These are phyloP conservation scores for Emergomyces orientalis DNA, from an alignment of 2,329 filamentous ascomycete genomes.

Conservation along the genomic window DNA sequence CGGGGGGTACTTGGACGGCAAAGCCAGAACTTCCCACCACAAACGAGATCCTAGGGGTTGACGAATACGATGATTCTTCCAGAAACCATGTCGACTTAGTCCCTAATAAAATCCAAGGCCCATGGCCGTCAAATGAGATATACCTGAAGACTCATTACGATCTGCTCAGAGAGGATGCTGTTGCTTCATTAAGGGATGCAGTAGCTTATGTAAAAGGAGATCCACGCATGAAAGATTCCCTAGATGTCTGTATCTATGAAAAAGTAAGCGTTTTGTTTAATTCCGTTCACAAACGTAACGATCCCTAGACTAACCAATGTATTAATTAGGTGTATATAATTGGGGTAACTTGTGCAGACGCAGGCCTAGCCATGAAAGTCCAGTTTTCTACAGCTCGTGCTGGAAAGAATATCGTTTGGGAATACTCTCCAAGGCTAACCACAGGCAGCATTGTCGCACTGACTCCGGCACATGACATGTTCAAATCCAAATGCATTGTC, in stretches of 20 bases:
- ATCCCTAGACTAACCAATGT: not conserved
- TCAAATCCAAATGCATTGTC: constrained; percentile 56
- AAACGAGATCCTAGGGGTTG: constrained; percentile 30
- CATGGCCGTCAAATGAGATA: constrained; percentile 51
- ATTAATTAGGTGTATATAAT: constrained; percentile 52
- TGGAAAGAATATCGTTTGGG: constrained; percentile 59
- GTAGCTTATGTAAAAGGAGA: constrained; percentile 47
- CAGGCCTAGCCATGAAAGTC: constrained; percentile 57
- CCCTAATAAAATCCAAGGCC: constrained; percentile 46
- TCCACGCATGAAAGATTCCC: constrained; percentile 50
- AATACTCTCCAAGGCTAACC: constrained; percentile 50
- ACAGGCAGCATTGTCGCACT: constrained; percentile 48
- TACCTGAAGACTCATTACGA: constrained; percentile 69
- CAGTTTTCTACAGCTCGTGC: constrained; percentile 60
- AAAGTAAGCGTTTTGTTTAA: constrained; percentile 41
- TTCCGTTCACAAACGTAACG: not conserved
- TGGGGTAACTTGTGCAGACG: constrained; percentile 53
- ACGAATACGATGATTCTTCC: constrained; percentile 14
- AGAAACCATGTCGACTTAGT: constrained; percentile 31
- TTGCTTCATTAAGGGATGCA: constrained; percentile 59
- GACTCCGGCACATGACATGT: constrained; percentile 48
- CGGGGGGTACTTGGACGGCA: constrained; percentile 24
- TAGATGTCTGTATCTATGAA: constrained; percentile 57
- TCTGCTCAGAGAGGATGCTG: constrained; percentile 64
- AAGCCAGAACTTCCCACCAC: constrained; percentile 35